Evolutionary conservation across 1,284 basidiomycete species (phyloP).

Genomic region (Ganoderma lucidum): DNA sequence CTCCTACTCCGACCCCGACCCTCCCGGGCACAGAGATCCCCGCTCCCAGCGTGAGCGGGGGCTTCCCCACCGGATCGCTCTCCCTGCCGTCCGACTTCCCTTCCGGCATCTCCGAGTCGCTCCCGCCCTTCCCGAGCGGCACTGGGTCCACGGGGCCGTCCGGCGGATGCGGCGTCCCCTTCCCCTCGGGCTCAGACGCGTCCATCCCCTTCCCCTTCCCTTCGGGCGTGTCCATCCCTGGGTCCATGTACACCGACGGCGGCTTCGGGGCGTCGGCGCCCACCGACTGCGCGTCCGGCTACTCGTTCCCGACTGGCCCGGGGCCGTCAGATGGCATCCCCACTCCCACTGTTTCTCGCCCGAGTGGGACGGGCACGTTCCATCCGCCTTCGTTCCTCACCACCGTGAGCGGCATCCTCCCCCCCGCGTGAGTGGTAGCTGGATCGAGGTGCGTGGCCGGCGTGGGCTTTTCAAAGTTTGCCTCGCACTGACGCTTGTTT

Average conservation of each 20-base stretch:
- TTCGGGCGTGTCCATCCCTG: background rate
- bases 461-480: background rate
- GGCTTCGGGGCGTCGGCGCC: background rate
- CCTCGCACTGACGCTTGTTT: background rate
- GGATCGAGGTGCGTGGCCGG: background rate
- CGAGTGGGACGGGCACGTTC: background rate
- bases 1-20: background rate
- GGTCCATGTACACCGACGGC: too few relatives aligned
- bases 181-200: background rate
- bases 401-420: background rate
- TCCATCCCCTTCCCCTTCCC: background rate
- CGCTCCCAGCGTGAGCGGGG: background rate
- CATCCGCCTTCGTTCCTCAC: background rate
- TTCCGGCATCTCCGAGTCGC: background rate
- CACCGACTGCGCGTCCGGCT: background rate
- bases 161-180: background rate
- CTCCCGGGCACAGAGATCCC: background rate
- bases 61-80: background rate
- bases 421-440: background rate
- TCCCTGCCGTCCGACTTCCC: background rate
- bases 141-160: background rate
- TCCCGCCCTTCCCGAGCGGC: slow-evolving; percentile 1
- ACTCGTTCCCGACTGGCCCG: background rate
- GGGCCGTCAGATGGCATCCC: background rate
- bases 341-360: background rate